These are phyloP conservation scores for Aquilaria malaccensis DNA, from an alignment of 345 rosid species.

Conservation along the genomic window DNA sequence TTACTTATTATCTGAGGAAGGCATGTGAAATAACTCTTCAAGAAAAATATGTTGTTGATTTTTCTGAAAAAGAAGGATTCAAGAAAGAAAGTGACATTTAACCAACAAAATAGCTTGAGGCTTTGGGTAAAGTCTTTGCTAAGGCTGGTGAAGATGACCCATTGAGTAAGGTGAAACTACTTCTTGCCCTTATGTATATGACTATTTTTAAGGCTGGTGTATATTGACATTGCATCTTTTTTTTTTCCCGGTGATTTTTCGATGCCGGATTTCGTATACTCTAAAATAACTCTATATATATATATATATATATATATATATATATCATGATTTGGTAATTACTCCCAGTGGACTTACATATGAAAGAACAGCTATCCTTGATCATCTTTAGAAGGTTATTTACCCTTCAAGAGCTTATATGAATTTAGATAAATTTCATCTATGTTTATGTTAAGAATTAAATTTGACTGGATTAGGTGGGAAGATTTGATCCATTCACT, in stretches of 20 bases:
- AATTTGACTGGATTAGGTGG: slow-evolving; percentile 41
- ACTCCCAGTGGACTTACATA: slow-evolving; percentile 87
- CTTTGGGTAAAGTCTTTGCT: slow-evolving; percentile 48
- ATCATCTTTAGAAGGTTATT: slow-evolving; percentile 74
- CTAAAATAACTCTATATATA: slow-evolving; percentile 75
- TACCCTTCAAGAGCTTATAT: not conserved
- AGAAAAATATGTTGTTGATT: slow-evolving; percentile 46
- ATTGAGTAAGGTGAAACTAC: slow-evolving; percentile 46
- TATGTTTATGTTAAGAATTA: not conserved
- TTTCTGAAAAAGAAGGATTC: slow-evolving; percentile 46
- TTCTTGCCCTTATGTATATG: not conserved
- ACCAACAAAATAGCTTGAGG: slow-evolving; percentile 37
- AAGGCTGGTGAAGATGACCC: slow-evolving; percentile 63
- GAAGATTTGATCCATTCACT: slow-evolving; percentile 81
- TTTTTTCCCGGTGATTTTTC: slow-evolving; percentile 17
- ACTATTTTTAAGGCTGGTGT: not conserved
- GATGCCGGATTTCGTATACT: slow-evolving; percentile 89
- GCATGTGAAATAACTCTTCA: slow-evolving; percentile 73
- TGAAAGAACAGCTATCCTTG: slow-evolving; percentile 81
- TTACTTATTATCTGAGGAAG: slow-evolving; percentile 42
- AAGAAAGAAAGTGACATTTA: slow-evolving; percentile 32
- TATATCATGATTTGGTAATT: slow-evolving; percentile 82
- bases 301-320: slow-evolving; percentile 55
- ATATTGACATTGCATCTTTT: not conserved
- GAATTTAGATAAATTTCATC: not conserved